Percentiles rank a stretch among this genome's conserved stretches.
phyloP scores from a whole-genome alignment of 2,329 filamentous ascomycete species.

The Trichophyton verrucosum region DNA sequence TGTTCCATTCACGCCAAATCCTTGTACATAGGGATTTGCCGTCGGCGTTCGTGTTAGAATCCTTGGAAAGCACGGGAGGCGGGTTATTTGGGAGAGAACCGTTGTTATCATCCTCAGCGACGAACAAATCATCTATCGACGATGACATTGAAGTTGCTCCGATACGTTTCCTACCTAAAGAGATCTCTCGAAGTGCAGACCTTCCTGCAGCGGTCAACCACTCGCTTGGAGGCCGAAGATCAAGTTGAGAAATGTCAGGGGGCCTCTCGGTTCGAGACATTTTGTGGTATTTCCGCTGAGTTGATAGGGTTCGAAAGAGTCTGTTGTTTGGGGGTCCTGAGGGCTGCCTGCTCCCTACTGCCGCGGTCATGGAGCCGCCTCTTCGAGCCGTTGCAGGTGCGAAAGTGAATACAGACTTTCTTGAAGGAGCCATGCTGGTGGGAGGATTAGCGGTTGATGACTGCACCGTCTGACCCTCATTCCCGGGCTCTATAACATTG shows the following conservation, averaged over 20 bases:
- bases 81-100: background rate
- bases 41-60: background rate
- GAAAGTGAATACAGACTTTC: background rate
- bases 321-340: background rate
- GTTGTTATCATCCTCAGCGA: background rate
- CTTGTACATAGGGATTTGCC: background rate
- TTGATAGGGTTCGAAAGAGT: slow-evolving; percentile 18
- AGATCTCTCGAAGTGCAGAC: background rate
- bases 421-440: background rate
- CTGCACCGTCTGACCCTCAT: background rate
- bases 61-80: background rate
- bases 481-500: background rate
- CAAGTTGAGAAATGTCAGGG: slow-evolving; percentile 26
- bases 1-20: background rate
- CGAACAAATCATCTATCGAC: background rate
- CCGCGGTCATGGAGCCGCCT: background rate
- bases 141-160: background rate
- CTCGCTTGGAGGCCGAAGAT: slow-evolving; percentile 26
- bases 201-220: slow-evolving; percentile 14
- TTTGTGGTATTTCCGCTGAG: slow-evolving; percentile 22
- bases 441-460: background rate
- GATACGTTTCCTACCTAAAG: background rate
- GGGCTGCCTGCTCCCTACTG: background rate
- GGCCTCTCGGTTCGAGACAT: slow-evolving; percentile 22
- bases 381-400: background rate